phyloP scores from a whole-genome alignment of 306 rosid genomes.

The Astragalus membranaceus region DNA sequence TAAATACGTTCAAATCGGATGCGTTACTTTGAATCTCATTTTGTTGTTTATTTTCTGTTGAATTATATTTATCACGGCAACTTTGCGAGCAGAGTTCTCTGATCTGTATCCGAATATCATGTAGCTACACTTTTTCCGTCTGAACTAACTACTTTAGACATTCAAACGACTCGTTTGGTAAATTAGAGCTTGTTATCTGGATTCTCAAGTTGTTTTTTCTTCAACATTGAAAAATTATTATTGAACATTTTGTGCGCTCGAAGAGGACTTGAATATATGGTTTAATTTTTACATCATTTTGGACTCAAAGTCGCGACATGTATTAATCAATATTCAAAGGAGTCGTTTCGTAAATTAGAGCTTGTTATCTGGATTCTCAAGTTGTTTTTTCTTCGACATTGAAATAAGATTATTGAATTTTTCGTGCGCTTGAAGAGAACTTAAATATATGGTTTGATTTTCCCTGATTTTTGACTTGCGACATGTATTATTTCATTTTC shows the following conservation, averaged over 20 bases:
- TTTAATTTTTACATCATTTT: conserved; percentile 7
- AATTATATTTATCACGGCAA: background rate
- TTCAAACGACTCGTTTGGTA: background rate
- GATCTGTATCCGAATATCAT: background rate
- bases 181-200: background rate
- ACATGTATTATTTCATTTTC: background rate
- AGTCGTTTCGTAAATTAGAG: background rate
- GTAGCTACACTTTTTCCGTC: background rate
- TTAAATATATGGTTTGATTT: conserved; percentile 1
- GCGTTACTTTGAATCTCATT: background rate
- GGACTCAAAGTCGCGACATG: background rate
- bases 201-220: background rate
- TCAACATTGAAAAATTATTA: background rate
- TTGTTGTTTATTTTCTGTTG: background rate
- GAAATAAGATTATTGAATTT: background rate
- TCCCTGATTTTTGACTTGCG: background rate
- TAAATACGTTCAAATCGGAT: background rate
- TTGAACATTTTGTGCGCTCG: background rate
- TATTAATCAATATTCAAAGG: background rate
- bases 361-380: background rate
- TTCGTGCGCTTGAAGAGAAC: background rate
- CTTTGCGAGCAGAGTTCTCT: background rate
- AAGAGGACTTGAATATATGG: background rate
- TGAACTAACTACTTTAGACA: background rate
- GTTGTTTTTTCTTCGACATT: background rate